phyloP scores from a whole-genome alignment of 305 asterid species.

The Fraxinus dipetala region DNA sequence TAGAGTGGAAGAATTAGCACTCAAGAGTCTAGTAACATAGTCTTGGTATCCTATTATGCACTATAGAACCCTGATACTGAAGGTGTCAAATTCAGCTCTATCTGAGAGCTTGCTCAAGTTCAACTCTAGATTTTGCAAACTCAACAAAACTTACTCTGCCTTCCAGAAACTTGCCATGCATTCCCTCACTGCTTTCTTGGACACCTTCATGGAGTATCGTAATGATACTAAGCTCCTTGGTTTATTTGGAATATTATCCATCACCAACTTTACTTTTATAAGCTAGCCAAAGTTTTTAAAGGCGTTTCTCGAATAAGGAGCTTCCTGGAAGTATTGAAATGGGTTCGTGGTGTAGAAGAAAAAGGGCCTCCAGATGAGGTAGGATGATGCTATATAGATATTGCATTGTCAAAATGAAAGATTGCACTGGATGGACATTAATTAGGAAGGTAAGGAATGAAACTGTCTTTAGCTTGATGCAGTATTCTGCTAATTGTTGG shows the following conservation, averaged over 20 bases:
- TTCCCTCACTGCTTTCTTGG: neutral
- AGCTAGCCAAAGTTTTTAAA: neutral
- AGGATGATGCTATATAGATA: neutral
- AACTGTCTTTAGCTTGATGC: neutral
- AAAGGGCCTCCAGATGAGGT: neutral
- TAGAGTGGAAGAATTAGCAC: neutral
- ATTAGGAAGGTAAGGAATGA: neutral
- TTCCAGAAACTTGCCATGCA: neutral
- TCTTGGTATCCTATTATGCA: neutral
- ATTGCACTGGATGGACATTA: neutral
- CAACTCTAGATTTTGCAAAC: conserved; percentile 41
- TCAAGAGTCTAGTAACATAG: neutral
- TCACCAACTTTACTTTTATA: neutral
- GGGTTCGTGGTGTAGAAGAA: neutral
- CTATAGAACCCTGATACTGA: neutral
- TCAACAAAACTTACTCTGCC: conserved; percentile 42
- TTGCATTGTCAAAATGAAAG: neutral
- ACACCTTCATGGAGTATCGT: neutral
- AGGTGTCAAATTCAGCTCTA: neutral
- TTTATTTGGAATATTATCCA: neutral
- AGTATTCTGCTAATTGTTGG: neutral
- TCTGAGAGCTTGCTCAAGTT: conserved; percentile 19
- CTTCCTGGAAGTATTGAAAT: neutral
- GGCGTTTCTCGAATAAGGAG: neutral
- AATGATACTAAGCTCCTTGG: neutral